These are phyloP conservation scores for Collybia mongolica DNA, from an alignment of 768 basidiomycete species.

Conservation along the genomic window DNA sequence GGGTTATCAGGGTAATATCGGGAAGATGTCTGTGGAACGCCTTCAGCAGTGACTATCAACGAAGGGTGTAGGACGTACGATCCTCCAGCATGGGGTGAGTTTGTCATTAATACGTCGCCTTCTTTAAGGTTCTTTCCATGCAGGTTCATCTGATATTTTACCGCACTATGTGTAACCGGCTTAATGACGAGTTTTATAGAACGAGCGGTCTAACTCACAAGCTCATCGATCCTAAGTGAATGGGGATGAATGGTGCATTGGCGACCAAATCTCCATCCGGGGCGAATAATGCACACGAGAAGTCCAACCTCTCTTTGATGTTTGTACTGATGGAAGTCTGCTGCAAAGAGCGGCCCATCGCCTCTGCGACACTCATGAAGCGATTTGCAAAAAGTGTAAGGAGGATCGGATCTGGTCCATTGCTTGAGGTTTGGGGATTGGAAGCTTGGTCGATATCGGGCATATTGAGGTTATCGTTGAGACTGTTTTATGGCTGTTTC, in stretches of 20 bases:
- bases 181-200: conserved; percentile 1
- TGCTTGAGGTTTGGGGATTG: conserved; percentile 10
- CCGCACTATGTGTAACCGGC: conserved; percentile 50
- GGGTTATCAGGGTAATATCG: conserved; percentile 93
- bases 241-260: conserved; percentile 90
- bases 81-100: conserved; percentile 86
- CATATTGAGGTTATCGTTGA: conserved; percentile 1
- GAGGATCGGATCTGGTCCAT: conserved; percentile 79
- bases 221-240: conserved; percentile 87
- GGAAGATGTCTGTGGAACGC: conserved; percentile 37
- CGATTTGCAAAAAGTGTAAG: conserved; percentile 93
- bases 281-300: conserved; percentile 92
- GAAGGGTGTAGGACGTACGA: conserved; percentile 51
- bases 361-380: conserved; percentile 97
- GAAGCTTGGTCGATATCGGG: conserved; percentile 9
- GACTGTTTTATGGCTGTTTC: not conserved
- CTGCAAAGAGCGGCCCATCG: conserved; percentile 89
- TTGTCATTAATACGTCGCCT: conserved; percentile 93
- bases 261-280: conserved; percentile 95
- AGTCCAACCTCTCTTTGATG: conserved; percentile 95
- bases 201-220: conserved; percentile 53
- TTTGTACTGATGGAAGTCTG: conserved; percentile 93
- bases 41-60: conserved; percentile 1
- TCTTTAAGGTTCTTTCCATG: conserved; percentile 72
- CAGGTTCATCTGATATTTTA: conserved; percentile 85